A percentile compares a stretch with the other conserved stretches of the same genome.
These are phyloP conservation scores for Leptomonas seymouri DNA, from an alignment of 208 protist species.

Conservation along the genomic window DNA sequence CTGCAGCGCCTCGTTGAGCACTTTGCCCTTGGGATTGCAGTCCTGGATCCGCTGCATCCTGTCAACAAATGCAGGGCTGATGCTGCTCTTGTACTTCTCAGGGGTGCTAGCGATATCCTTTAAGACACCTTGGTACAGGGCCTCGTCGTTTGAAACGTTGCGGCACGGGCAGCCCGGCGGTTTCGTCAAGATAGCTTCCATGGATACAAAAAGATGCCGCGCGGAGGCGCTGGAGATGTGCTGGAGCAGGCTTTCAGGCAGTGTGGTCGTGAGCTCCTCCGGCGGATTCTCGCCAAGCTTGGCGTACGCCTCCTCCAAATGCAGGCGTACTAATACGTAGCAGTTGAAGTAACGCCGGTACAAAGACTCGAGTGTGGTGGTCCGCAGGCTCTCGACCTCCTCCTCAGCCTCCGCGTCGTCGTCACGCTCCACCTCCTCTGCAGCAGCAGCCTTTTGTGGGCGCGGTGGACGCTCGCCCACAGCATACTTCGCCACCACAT, in stretches of 20 bases:
- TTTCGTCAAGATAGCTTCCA: slow-evolving; percentile 30
- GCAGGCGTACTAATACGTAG: slow-evolving; percentile 41
- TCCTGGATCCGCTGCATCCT: slow-evolving; percentile 22
- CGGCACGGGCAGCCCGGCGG: slow-evolving; percentile 37
- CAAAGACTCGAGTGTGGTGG: slow-evolving; percentile 28
- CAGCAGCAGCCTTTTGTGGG: slow-evolving; percentile 7
- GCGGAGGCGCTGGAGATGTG: slow-evolving; percentile 32
- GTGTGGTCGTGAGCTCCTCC: slow-evolving; percentile 35
- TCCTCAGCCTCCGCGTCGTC: slow-evolving; percentile 26
- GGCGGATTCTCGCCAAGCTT: slow-evolving; percentile 36
- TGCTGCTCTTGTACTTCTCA: slow-evolving; percentile 26
- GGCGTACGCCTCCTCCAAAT: slow-evolving; percentile 53
- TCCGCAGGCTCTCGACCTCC: slow-evolving; percentile 16
- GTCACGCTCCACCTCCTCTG: slow-evolving; percentile 4
- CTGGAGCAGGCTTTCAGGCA: slow-evolving; percentile 51
- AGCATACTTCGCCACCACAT: slow-evolving; percentile 43
- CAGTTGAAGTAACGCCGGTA: slow-evolving; percentile 44
- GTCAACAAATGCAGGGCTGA: slow-evolving; percentile 27
- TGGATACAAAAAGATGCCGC: slow-evolving; percentile 35
- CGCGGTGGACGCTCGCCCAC: slow-evolving; percentile 65
- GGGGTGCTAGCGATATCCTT: slow-evolving; percentile 36
- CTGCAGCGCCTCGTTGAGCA: slow-evolving; percentile 30
- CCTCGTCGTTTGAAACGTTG: slow-evolving; percentile 51
- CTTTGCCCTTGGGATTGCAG: slow-evolving; percentile 35
- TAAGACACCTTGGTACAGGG: slow-evolving; percentile 37